Conservation (phyloP, 805 yeast species). For the Starmerella roubikii region DNA sequence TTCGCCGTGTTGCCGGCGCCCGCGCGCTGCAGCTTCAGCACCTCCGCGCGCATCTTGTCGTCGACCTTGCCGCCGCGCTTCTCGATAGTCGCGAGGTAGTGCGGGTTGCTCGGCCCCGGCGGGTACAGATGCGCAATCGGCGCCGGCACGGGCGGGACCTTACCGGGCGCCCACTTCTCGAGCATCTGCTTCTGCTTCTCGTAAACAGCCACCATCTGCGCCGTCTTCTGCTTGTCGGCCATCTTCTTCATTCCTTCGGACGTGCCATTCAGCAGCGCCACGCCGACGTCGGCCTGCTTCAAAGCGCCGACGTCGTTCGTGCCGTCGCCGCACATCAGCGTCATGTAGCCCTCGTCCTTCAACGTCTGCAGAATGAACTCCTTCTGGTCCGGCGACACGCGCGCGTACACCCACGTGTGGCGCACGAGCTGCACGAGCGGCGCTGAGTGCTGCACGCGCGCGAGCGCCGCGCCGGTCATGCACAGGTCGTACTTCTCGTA, state of each 20-base stretch:
- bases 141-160: conserved; percentile 67
- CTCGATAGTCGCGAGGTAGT: conserved; percentile 74
- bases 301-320: conserved; percentile 99
- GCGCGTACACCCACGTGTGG: conserved; percentile 93
- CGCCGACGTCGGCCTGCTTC: conserved; percentile 96
- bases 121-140: conserved; percentile 91
- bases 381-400: conserved; percentile 93
- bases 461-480: conserved; percentile 82
- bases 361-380: conserved; percentile 75
- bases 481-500: conserved; percentile 70
- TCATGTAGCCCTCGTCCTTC: conserved; percentile 79
- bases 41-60: conserved; percentile 34
- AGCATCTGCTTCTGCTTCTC: conserved; percentile 72
- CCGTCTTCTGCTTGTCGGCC: conserved; percentile 63
- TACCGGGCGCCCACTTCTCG: conserved; percentile 48
- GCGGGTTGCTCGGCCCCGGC: conserved; percentile 86
- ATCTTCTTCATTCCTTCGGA: conserved; percentile 84
- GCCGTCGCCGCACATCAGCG: conserved; percentile 99
- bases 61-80: conserved; percentile 67
- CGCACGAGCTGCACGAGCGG: conserved; percentile 63
- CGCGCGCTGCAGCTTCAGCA: conserved; percentile 21
- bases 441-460: conserved; percentile 35
- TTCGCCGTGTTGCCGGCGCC: too few species aligned
- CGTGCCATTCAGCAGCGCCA: conserved; percentile 94
- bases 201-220: conserved; percentile 52